Evolutionary conservation across 176 grass and related monocot species (phyloP).

Genomic region (Paspalum notatum): DNA sequence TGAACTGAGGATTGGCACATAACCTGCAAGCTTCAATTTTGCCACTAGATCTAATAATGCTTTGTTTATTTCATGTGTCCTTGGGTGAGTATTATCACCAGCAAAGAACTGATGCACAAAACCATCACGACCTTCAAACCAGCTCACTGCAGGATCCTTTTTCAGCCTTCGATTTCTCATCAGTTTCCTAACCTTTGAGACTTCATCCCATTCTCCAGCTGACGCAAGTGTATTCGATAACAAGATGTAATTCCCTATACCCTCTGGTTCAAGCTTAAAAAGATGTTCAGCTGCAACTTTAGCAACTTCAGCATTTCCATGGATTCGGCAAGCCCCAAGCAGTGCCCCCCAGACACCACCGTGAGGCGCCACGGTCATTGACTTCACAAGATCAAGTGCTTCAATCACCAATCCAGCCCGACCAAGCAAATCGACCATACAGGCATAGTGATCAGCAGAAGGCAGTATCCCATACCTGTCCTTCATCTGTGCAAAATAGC

Average conservation of each 20-base stretch:
- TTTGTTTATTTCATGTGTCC: conserved; percentile 57
- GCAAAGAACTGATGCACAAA: conserved; percentile 73
- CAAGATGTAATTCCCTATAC: conserved; percentile 68
- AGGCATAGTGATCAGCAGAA: conserved; percentile 72
- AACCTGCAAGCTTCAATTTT: conserved; percentile 55
- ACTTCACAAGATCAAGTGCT: conserved; percentile 63
- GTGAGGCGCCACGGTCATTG: conserved; percentile 61
- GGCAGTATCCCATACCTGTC: conserved; percentile 64
- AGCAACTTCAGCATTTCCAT: conserved; percentile 58
- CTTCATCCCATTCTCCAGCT: conserved; percentile 72
- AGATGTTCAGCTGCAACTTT: conserved; percentile 62
- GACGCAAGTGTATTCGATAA: conserved; percentile 69
- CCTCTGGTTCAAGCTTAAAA: conserved; percentile 71
- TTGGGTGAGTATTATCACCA: conserved; percentile 59
- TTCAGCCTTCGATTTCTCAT: conserved; percentile 57
- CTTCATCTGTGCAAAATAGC: conserved; percentile 72
- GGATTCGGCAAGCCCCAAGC: conserved; percentile 68
- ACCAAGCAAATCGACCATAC: conserved; percentile 81
- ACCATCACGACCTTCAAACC: conserved; percentile 66
- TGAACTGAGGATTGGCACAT: conserved; percentile 59
- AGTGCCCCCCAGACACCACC: conserved; percentile 68
- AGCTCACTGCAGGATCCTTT: conserved; percentile 75
- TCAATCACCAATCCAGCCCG: conserved; percentile 69
- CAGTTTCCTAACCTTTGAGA: conserved; percentile 62
- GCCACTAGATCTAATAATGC: conserved; percentile 41